Base-by-base conservation (phyloP, 352 stramenopile species). In the Salisapilia sapeloensis region DNA sequence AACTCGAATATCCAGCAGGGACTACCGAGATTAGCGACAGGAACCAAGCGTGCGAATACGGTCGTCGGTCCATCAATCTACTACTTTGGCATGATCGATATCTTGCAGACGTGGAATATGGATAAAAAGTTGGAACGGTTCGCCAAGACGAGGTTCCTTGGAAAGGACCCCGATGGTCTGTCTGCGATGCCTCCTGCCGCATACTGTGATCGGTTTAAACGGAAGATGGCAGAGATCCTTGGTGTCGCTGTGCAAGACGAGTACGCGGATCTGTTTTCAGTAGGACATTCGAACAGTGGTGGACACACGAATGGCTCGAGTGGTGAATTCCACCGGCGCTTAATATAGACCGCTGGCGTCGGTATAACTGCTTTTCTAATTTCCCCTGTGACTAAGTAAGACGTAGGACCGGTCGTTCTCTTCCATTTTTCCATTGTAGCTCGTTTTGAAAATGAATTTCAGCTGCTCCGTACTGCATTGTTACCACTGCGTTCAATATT, bases 111-210 rank as follows among this genome's bases (percentile, higher is more conserved):
- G 36, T 91, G 75, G 75, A 93, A 83, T 31, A 90, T 84, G 58
- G 66, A 87, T 38, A 94, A 94, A 53, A 84, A 86, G 36, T 48
- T 91, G 6, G 80, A 94, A 54, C 74, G 77, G 7, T 87, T 91
- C 33, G 55, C 62, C 16, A 94, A 94, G 51, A 79, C 72, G 2
- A 77, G 82, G 40, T n/a, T 92, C 15, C 50, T 90, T 2, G 62
- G 62, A 0, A 81, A 79, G 43, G 74, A 91, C 45, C 42, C 55
- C 0, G 71, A 86, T 23, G 79, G 79, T 2, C 55, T 93, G 12
- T 90, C 71, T 14, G 79, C 79, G 2, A 58, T 85, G 21, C 60
- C 76, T 6, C 71, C 79, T 3, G 77, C 63, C 5, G 52, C 66
- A n/a, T 93, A 93, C 38, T 86, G 67, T 42, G 69, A 89, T 24